Conservation (phyloP, 2,329 filamentous ascomycete species). For the Helminthosporium solani region DNA sequence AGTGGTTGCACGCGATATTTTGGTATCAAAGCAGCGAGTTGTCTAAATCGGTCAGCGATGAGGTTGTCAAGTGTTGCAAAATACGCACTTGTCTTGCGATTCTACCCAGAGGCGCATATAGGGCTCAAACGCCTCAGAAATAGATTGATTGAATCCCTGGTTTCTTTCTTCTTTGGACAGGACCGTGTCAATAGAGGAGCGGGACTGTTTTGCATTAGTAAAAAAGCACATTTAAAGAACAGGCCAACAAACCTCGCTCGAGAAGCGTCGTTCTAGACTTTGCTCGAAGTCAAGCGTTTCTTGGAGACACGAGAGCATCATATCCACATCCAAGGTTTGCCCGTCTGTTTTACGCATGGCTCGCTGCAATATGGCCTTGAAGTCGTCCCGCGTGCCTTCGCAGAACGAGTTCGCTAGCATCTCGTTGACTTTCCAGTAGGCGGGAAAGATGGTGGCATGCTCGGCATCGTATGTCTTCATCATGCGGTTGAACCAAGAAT, state of each 20-base stretch:
- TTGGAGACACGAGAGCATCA: slow-evolving; percentile 84
- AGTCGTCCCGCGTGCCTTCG: slow-evolving; percentile 92
- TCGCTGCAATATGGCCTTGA: slow-evolving; percentile 85
- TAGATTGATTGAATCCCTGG: slow-evolving; percentile 81
- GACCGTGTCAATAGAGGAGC: slow-evolving; percentile 85
- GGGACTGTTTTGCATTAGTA: slow-evolving; percentile 51
- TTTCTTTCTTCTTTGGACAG: slow-evolving; percentile 74
- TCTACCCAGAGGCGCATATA: slow-evolving; percentile 98
- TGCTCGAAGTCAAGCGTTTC: slow-evolving; percentile 98
- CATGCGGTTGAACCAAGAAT: slow-evolving; percentile 95
- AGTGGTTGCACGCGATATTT: slow-evolving; percentile 83
- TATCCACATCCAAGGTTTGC: slow-evolving; percentile 81
- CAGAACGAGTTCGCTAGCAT: slow-evolving; percentile 89
- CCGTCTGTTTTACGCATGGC: slow-evolving; percentile 79
- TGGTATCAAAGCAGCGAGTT: slow-evolving; percentile 79
- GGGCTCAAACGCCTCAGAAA: slow-evolving; percentile 95
- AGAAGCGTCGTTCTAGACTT: slow-evolving; percentile 79
- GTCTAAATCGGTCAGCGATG: slow-evolving; percentile 41
- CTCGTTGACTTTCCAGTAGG: slow-evolving; percentile 87
- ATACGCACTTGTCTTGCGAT: slow-evolving; percentile 72
- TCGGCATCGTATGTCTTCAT: slow-evolving; percentile 95
- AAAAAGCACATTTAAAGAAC: not conserved
- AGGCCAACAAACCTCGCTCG: slow-evolving; percentile 51
- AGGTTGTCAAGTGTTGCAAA: not conserved
- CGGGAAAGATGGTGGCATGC: slow-evolving; percentile 82